Evolutionary conservation across 768 basidiomycete species (phyloP).

Genomic region (Boletus speciosus): DNA sequence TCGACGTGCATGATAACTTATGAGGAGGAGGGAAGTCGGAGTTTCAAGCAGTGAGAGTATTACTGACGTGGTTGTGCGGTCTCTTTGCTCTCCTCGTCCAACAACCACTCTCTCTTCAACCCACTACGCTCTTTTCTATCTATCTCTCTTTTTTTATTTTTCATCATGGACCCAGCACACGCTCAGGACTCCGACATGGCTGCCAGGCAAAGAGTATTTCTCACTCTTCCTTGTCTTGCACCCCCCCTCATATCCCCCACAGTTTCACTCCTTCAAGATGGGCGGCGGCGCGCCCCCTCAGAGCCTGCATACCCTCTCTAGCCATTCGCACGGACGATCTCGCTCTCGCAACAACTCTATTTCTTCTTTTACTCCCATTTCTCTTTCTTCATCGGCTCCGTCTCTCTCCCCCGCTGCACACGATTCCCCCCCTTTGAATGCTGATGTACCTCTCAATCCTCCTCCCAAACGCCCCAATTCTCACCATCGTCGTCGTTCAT

Average conservation of each 20-base stretch:
- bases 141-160: not conserved
- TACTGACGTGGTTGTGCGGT: too few relatives aligned
- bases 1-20: not conserved
- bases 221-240: too few relatives aligned
- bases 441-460: slow-evolving; percentile 17
- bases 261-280: slow-evolving; percentile 76
- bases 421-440: slow-evolving; percentile 28
- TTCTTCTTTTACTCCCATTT: slow-evolving; percentile 25
- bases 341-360: slow-evolving; percentile 70
- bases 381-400: slow-evolving; percentile 39
- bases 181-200: slow-evolving; percentile 28
- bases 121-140: slow-evolving; percentile 22
- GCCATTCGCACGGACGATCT: slow-evolving; percentile 39
- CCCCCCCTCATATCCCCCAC: not conserved
- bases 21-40: not conserved
- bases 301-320: slow-evolving; percentile 35
- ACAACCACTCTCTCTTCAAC: slow-evolving; percentile 23
- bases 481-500: slow-evolving; percentile 81
- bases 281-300: slow-evolving; percentile 41
- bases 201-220: slow-evolving; percentile 43
- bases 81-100: not conserved
- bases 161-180: slow-evolving; percentile 38
- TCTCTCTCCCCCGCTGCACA: slow-evolving; percentile 38
- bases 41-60: not conserved
- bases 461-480: slow-evolving; percentile 59